Base-by-base conservation (phyloP, 768 basidiomycete genomes). In the Chalciporus piperatus region DNA sequence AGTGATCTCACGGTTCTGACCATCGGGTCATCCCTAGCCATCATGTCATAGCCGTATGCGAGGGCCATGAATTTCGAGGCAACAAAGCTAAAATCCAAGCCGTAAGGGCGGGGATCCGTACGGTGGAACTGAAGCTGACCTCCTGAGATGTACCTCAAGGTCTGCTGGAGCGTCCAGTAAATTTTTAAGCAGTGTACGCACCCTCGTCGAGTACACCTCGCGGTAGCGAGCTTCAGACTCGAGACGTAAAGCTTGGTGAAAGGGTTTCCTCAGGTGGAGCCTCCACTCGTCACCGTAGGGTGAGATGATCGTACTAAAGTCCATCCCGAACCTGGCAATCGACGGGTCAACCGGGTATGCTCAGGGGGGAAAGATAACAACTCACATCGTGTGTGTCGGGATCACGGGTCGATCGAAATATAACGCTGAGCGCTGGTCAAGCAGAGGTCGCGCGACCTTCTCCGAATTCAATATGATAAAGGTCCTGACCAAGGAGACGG, bases 231-330 rank as follows among this genome's bases (percentile, higher is more conserved):
- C 28, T 46, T 57, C 61, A 16, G 59, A 55, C 17, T 68, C 66
- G 4, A 43, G 37, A 11, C 58, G 61, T 27, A 71, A 54, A 22
- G 61, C 59, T 7, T 67, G 62, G 17, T 65, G 67, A 28, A 68
- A 61, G 17, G 67, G 47, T 42, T 60, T 64, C 40, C 69, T 63
- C n/a, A n/a, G n/a, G 42, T 70, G 70, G 8, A 61, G 56, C 23
- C 50, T 63, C 70, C 68, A 70, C 27, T 59, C 54, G 20, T 63
- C 58, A 27, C 65, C 60, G 27, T 70, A 71, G 14, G 66, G 61
- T 25, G 69, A 48, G 43, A 62, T 54, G 42, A 59, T 59, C 10
- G 64, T 62, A 44, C 56, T 67, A 17, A 70, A 67, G 19, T 60
- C 54, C 50, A 62, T 45, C 27, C 66, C 62, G 32, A 59, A 69